Evolutionary conservation across 2,329 filamentous ascomycete species (phyloP), one percentile per base, ranked within the genome.

Genomic region (Diaporthe vaccinii): DNA sequence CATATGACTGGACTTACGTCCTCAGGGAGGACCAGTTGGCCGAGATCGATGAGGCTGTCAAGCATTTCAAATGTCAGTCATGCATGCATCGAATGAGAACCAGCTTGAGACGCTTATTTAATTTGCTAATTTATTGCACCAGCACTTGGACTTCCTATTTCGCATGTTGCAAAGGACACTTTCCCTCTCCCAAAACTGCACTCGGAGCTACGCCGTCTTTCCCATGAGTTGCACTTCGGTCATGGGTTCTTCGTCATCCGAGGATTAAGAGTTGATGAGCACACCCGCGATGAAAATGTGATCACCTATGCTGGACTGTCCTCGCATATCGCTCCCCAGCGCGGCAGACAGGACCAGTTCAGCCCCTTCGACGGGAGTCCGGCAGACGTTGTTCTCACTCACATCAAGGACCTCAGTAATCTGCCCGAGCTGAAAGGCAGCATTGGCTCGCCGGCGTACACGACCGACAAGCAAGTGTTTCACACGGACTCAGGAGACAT

Each of bases 401-500:
- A 93, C 77, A 91, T 93, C 82, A 93, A 91, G 80, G 91, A 94
- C 77, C 84, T 93, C 10, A 85, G 82, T 1, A 80, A 81, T 15
- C 79, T 84, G 2, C 77, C 81, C 14, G 81, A 82, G 9, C 79
- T 81, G 6, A 80, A 79, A 39, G 77, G 81, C 36, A 82, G 84
- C 4, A 91, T 92, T 65, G 89, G 90, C 3, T 86, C 87, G 1
- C 90, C 90, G 0, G 89, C 90, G 0, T 91, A 91, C 80, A 91
- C 90, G 0, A 84, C 88, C 0, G 90, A 92, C 74, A 91, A 91
- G 79, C 91, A 91, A 80, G 87, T 89, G 8, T 92, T 92, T 78
- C 91, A 93, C 80, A 93, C 89, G 0, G 91, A 93, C 78, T 79
- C 81, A 0, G 87, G 91, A 12, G 91, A 93, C 78, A 85, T 93